These are phyloP conservation scores for Leucocoprinus leucothites DNA, from an alignment of 768 basidiomycete species.

Conservation along the genomic window DNA sequence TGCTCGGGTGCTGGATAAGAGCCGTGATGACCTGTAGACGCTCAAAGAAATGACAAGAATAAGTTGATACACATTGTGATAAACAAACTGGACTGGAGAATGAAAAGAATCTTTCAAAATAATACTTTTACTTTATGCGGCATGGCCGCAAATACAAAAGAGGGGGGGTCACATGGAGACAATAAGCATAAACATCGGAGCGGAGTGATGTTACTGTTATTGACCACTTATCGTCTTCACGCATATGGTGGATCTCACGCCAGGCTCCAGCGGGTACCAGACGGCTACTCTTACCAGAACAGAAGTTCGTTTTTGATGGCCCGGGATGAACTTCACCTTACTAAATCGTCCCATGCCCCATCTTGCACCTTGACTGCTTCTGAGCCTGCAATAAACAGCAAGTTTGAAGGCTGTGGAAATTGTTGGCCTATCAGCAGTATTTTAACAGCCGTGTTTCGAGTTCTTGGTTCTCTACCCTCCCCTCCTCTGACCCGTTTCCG, in stretches of 20 bases:
- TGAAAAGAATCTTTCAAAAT: neutral
- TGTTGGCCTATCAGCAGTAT: slow-evolving; percentile 7
- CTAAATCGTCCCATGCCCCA: slow-evolving; percentile 26
- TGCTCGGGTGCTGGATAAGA: no score
- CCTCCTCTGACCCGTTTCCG: neutral
- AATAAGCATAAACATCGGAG: slow-evolving; percentile 32
- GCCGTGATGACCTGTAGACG: no score
- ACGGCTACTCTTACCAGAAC: slow-evolving; percentile 19
- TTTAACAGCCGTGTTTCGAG: neutral
- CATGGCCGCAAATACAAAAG: neutral
- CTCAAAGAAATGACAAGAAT: no score
- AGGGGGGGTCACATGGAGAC: slow-evolving; percentile 30
- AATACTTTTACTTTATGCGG: slow-evolving; percentile 1
- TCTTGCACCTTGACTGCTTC: slow-evolving; percentile 8
- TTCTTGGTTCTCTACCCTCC: slow-evolving; percentile 16
- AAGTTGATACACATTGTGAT: no score
- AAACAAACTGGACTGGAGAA: neutral
- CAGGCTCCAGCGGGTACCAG: slow-evolving; percentile 22
- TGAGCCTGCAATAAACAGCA: slow-evolving; percentile 10
- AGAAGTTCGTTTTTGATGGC: slow-evolving; percentile 25
- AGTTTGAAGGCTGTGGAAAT: slow-evolving; percentile 12
- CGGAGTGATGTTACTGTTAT: slow-evolving; percentile 14
- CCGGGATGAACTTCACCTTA: slow-evolving; percentile 18
- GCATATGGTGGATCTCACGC: slow-evolving; percentile 35
- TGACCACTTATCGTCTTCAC: slow-evolving; percentile 16